Conservation (phyloP, 2,329 filamentous ascomycete species). For the Trichophyton rubrum region DNA sequence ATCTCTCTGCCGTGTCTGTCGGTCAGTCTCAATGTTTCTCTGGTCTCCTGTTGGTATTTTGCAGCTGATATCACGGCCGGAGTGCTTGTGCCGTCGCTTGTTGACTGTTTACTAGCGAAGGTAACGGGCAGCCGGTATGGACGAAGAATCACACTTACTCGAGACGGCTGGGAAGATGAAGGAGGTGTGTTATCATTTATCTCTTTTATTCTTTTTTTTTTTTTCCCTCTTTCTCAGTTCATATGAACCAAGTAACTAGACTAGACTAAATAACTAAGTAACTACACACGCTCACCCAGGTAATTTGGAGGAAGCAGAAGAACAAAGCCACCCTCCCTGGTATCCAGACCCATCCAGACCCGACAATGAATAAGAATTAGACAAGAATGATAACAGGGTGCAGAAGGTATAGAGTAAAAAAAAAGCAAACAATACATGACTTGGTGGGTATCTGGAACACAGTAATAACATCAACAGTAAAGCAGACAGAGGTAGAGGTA, state of each 20-base stretch:
- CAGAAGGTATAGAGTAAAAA: not conserved
- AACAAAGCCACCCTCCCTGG: not conserved
- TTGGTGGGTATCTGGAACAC: constrained; percentile 3
- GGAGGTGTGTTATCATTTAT: not conserved
- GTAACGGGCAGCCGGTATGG: not conserved
- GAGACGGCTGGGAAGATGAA: not conserved
- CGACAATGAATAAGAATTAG: not conserved
- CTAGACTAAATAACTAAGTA: not conserved
- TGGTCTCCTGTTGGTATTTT: no score
- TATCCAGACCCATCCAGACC: constrained; percentile 2
- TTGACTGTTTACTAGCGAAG: not conserved
- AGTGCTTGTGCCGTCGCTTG: not conserved
- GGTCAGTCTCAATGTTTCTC: no score
- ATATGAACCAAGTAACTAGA: no score
- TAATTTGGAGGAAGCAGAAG: not conserved
- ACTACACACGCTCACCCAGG: not conserved
- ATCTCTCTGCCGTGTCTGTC: not conserved
- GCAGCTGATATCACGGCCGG: no score
- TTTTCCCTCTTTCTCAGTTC: not conserved
- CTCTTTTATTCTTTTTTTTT: not conserved
- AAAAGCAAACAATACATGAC: not conserved
- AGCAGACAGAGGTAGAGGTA: not conserved
- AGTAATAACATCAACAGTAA: not conserved
- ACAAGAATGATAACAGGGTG: not conserved
- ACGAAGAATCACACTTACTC: not conserved